Conservation (phyloP, 176 grass and related monocot species). For the Lolium perenne region DNA sequence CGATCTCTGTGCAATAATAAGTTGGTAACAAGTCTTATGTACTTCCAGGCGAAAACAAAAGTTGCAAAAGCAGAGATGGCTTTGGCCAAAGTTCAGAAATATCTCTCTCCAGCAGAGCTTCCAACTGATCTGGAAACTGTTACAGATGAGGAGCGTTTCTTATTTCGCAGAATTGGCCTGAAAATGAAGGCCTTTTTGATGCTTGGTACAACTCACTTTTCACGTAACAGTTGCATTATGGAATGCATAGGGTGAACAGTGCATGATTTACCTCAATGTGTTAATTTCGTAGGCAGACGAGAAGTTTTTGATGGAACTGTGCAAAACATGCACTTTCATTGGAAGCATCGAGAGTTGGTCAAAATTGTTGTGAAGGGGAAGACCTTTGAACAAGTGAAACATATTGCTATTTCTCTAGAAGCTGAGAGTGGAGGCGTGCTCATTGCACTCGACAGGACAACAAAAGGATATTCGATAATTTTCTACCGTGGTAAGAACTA, state of each 20-base stretch:
- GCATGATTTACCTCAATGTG: slow-evolving; percentile 8
- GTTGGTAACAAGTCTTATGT: slow-evolving; percentile 20
- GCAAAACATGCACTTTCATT: slow-evolving; percentile 93
- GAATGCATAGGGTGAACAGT: slow-evolving; percentile 30
- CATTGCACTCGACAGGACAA: slow-evolving; percentile 94
- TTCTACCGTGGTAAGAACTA: slow-evolving; percentile 96
- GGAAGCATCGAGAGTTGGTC: slow-evolving; percentile 89
- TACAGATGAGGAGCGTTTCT: slow-evolving; percentile 86
- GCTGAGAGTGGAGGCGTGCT: slow-evolving; percentile 93
- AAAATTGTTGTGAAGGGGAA: slow-evolving; percentile 90
- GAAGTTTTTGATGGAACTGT: slow-evolving; percentile 95
- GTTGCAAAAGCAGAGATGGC: slow-evolving; percentile 89
- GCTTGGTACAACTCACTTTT: slow-evolving; percentile 63
- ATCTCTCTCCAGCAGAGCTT: slow-evolving; percentile 70
- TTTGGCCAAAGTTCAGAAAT: slow-evolving; percentile 82
- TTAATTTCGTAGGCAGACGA: slow-evolving; percentile 62
- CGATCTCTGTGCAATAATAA: slow-evolving; percentile 16
- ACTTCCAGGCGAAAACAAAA: slow-evolving; percentile 75
- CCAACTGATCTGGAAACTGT: slow-evolving; percentile 92
- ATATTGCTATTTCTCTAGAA: slow-evolving; percentile 91
- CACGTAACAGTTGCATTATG: slow-evolving; percentile 34
- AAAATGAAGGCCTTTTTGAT: slow-evolving; percentile 86
- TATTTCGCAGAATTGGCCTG: slow-evolving; percentile 78
- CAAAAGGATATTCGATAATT: slow-evolving; percentile 86
- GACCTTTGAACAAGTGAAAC: slow-evolving; percentile 88